These are phyloP conservation scores for Fusarium veterinarium DNA, from an alignment of 2,329 filamentous ascomycete genomes.

Conservation along the genomic window DNA sequence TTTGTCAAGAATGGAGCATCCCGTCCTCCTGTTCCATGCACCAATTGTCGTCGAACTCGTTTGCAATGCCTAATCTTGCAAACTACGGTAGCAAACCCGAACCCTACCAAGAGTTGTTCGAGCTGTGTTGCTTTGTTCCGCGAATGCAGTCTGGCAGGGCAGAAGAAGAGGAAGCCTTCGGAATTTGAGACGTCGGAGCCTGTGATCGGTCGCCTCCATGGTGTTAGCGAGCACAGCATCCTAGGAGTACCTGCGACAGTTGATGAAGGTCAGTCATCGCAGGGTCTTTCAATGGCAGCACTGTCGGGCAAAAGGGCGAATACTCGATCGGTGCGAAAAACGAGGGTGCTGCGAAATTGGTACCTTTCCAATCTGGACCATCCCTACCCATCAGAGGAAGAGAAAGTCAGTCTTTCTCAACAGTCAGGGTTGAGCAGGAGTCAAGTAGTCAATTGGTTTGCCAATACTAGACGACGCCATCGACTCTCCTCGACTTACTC, in stretches of 20 bases:
- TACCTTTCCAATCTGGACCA: slow-evolving; percentile 57
- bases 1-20: slow-evolving; percentile 56
- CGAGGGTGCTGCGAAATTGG: slow-evolving; percentile 59
- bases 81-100: slow-evolving; percentile 60
- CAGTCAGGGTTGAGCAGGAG: slow-evolving; percentile 59
- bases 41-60: slow-evolving; percentile 56
- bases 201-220: slow-evolving; percentile 61
- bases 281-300: slow-evolving; percentile 14
- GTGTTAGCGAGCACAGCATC: slow-evolving; percentile 55
- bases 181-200: slow-evolving; percentile 60
- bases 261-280: slow-evolving; percentile 16
- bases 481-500: slow-evolving; percentile 47
- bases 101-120: slow-evolving; percentile 60
- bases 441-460: slow-evolving; percentile 63
- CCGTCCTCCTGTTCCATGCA: slow-evolving; percentile 56
- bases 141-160: slow-evolving; percentile 60
- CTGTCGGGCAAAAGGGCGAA: slow-evolving; percentile 49
- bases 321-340: slow-evolving; percentile 58
- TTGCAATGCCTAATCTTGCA: slow-evolving; percentile 62
- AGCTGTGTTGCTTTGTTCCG: slow-evolving; percentile 63
- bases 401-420: slow-evolving; percentile 54
- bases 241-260: slow-evolving; percentile 15
- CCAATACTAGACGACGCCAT: slow-evolving; percentile 61
- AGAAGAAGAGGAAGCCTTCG: slow-evolving; percentile 57
- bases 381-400: slow-evolving; percentile 61